phyloP scores from a whole-genome alignment of 306 rosid species.

The Abrus pulchellus region DNA sequence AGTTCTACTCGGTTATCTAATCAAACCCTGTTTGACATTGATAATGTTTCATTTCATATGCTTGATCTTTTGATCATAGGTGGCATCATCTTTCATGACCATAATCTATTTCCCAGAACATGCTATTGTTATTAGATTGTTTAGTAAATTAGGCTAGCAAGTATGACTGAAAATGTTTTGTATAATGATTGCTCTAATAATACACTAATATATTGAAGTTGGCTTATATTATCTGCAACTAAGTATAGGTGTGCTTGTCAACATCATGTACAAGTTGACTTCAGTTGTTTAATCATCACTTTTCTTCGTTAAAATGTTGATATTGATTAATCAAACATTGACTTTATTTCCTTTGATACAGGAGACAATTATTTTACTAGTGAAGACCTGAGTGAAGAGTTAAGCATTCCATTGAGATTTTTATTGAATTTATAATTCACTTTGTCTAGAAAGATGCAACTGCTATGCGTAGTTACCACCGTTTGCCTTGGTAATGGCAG shows the following conservation, averaged over 20 bases:
- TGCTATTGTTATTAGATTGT: constrained; percentile 22
- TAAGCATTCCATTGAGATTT: constrained; percentile 26
- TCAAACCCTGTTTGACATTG: background rate
- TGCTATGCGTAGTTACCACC: constrained; percentile 24
- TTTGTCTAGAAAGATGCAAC: constrained; percentile 36
- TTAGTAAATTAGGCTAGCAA: background rate
- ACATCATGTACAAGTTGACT: background rate
- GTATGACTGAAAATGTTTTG: background rate
- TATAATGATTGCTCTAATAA: background rate
- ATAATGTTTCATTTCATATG: constrained; percentile 9
- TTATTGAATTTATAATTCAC: constrained; percentile 24
- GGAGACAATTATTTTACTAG: constrained; percentile 15
- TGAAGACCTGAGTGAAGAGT: background rate
- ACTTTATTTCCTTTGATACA: constrained; percentile 29
- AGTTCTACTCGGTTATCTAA: background rate
- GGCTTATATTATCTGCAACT: background rate
- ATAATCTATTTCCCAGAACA: background rate
- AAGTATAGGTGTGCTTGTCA: background rate
- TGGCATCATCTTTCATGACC: background rate
- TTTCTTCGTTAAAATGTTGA: background rate
- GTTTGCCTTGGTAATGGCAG: constrained; percentile 8
- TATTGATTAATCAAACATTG: constrained; percentile 18
- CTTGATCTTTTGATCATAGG: background rate
- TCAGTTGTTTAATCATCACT: background rate
- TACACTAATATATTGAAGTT: constrained; percentile 2